A percentile compares a stretch with the other conserved stretches of the same genome.
phyloP scores from a whole-genome alignment of 345 rosid species.

The Melastoma malabathricum region DNA sequence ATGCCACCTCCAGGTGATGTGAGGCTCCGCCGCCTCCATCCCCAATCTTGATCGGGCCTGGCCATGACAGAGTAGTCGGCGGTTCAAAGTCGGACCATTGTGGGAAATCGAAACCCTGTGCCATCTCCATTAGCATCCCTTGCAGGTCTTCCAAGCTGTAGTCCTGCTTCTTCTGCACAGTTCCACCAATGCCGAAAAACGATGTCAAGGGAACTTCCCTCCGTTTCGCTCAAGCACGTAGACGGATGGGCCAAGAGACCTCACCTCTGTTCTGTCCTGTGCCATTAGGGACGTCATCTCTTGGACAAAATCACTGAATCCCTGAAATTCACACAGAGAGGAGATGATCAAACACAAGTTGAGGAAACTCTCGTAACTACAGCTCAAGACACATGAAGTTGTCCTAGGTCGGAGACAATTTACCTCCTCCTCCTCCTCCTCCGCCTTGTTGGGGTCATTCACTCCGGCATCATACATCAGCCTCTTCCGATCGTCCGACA shows the following conservation, averaged over 20 bases:
- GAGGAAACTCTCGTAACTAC: not conserved
- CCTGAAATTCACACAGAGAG: slow-evolving; percentile 15
- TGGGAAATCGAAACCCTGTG: slow-evolving; percentile 16
- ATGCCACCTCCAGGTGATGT: too few species aligned
- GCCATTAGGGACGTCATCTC: slow-evolving; percentile 42
- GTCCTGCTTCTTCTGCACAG: slow-evolving; percentile 17
- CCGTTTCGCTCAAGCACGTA: too few species aligned
- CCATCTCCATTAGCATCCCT: slow-evolving; percentile 35
- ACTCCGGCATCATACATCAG: slow-evolving; percentile 33
- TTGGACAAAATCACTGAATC: slow-evolving; percentile 33
- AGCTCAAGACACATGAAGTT: not conserved
- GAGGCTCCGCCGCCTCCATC: too few species aligned
- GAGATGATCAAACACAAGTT: too few species aligned
- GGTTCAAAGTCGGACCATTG: slow-evolving; percentile 5
- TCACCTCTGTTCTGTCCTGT: slow-evolving; percentile 28
- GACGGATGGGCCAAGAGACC: not conserved
- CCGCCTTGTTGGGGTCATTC: slow-evolving; percentile 29
- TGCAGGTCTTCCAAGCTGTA: slow-evolving; percentile 39
- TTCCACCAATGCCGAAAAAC: not conserved
- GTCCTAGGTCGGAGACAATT: too few species aligned
- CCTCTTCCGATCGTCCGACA: slow-evolving; percentile 38
- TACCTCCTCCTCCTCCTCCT: slow-evolving; percentile 19
- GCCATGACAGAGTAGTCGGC: too few species aligned
- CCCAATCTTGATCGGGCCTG: too few species aligned
- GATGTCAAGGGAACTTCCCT: too few species aligned